Conservation (phyloP, 768 basidiomycete genomes). For the Calocybe cyanea region DNA sequence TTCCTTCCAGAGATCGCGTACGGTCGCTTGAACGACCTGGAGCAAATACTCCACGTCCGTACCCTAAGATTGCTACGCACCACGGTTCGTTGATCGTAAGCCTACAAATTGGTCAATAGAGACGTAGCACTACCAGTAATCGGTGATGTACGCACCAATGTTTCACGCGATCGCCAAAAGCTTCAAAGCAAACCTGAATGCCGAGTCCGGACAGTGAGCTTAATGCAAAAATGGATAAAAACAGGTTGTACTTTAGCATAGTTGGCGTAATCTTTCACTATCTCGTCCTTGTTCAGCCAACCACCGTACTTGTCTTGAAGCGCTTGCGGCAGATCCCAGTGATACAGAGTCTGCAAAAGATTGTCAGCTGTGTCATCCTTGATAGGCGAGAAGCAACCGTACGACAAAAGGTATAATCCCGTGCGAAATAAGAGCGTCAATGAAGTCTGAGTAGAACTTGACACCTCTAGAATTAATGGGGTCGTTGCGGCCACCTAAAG, state of each 20-base stretch:
- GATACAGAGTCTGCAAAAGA: slow-evolving; percentile 54
- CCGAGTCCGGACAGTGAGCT: background rate
- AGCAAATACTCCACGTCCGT: slow-evolving; percentile 67
- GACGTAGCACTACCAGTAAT: slow-evolving; percentile 8
- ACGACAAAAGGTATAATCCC: slow-evolving; percentile 68
- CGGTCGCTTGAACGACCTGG: slow-evolving; percentile 69
- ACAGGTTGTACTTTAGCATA: slow-evolving; percentile 53
- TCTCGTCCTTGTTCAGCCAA: slow-evolving; percentile 70
- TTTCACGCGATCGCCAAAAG: slow-evolving; percentile 74
- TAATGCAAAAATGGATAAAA: slow-evolving; percentile 13
- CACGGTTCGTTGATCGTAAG: slow-evolving; percentile 76
- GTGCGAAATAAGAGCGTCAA: slow-evolving; percentile 59
- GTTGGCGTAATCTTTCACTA: slow-evolving; percentile 58
- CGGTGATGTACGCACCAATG: slow-evolving; percentile 47
- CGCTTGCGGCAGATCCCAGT: slow-evolving; percentile 77
- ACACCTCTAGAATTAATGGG: slow-evolving; percentile 70
- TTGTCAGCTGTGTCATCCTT: slow-evolving; percentile 1
- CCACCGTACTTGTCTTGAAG: slow-evolving; percentile 73
- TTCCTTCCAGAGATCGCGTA: slow-evolving; percentile 51
- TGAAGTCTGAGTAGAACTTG: slow-evolving; percentile 65
- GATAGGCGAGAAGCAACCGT: background rate
- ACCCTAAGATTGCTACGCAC: slow-evolving; percentile 68
- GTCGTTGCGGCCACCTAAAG: slow-evolving; percentile 68
- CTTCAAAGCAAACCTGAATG: slow-evolving; percentile 62
- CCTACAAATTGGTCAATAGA: slow-evolving; percentile 33